These are phyloP conservation scores for Chrysoporthe austroafricana DNA, from an alignment of 2,329 filamentous ascomycete genomes.

Conservation along the genomic window DNA sequence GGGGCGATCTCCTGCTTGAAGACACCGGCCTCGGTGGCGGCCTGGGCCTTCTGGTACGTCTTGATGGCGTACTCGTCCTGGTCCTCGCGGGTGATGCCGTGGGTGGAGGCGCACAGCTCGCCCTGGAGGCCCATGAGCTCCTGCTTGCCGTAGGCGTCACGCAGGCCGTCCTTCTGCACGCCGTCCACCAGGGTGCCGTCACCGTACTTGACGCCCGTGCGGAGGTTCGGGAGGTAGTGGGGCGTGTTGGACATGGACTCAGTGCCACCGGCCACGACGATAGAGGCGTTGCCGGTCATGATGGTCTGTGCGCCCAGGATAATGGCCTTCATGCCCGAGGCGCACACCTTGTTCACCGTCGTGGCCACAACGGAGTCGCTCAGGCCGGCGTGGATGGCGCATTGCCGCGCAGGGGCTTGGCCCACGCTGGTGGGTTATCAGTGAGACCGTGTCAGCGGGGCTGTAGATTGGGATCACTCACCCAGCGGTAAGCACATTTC, in stretches of 20 bases:
- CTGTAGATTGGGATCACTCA: constrained; percentile 47
- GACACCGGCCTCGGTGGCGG: constrained; percentile 77
- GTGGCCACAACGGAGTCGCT: constrained; percentile 80
- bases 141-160: constrained; percentile 87
- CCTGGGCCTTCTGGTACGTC: constrained; percentile 91
- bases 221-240: constrained; percentile 89
- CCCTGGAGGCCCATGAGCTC: constrained; percentile 95
- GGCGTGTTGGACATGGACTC: constrained; percentile 99
- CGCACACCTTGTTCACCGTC: constrained; percentile 99
- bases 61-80: constrained; percentile 97
- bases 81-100: constrained; percentile 78
- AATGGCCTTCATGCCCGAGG: constrained; percentile 91
- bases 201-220: constrained; percentile 91
- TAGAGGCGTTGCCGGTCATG: constrained; percentile 90
- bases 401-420: constrained; percentile 95
- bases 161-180: constrained; percentile 91
- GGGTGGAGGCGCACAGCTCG: constrained; percentile 88
- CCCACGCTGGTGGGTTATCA: constrained; percentile 68
- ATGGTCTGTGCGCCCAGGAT: constrained; percentile 96
- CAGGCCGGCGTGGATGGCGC: constrained; percentile 86
- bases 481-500: constrained; percentile 97
- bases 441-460: constrained; percentile 28
- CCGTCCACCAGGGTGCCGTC: constrained; percentile 88
- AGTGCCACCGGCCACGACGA: constrained; percentile 90
- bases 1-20: constrained; percentile 89